These are phyloP conservation scores for Didymella glomerata DNA, from an alignment of 2,329 filamentous ascomycete genomes.

Conservation along the genomic window DNA sequence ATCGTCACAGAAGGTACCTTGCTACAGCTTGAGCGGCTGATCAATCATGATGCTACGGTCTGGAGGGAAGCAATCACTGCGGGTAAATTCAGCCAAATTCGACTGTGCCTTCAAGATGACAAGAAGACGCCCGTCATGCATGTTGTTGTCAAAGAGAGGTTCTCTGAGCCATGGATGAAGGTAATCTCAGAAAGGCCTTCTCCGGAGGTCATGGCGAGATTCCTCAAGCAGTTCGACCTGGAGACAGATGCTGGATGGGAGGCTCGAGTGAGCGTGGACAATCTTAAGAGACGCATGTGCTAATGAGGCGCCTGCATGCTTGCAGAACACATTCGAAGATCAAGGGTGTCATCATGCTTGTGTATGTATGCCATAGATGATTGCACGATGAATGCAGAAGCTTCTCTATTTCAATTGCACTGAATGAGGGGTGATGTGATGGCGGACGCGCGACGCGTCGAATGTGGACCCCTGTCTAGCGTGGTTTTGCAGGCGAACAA, in stretches of 20 bases:
- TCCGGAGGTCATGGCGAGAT: not conserved
- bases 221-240: slow-evolving; percentile 10
- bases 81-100: slow-evolving; percentile 26
- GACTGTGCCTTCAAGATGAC: slow-evolving; percentile 1
- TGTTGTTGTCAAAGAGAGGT: slow-evolving; percentile 30
- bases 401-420: not conserved
- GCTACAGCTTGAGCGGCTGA: slow-evolving; percentile 18
- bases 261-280: slow-evolving; percentile 25
- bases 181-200: not conserved
- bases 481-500: slow-evolving; percentile 7
- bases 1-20: not conserved
- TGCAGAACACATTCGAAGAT: not conserved
- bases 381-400: not conserved
- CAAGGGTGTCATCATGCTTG: not conserved
- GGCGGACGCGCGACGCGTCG: slow-evolving; percentile 5
- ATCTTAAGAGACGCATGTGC: slow-evolving; percentile 15
- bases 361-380: not conserved
- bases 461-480: slow-evolving; percentile 19
- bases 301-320: not conserved
- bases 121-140: not conserved
- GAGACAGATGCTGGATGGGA: not conserved
- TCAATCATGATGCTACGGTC: slow-evolving; percentile 25
- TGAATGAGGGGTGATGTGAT: slow-evolving; percentile 5
- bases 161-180: slow-evolving; percentile 33
- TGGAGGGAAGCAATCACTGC: slow-evolving; percentile 25